These are phyloP conservation scores for Coriolopsis trogii DNA, from an alignment of 1,284 basidiomycete species.

Conservation along the genomic window DNA sequence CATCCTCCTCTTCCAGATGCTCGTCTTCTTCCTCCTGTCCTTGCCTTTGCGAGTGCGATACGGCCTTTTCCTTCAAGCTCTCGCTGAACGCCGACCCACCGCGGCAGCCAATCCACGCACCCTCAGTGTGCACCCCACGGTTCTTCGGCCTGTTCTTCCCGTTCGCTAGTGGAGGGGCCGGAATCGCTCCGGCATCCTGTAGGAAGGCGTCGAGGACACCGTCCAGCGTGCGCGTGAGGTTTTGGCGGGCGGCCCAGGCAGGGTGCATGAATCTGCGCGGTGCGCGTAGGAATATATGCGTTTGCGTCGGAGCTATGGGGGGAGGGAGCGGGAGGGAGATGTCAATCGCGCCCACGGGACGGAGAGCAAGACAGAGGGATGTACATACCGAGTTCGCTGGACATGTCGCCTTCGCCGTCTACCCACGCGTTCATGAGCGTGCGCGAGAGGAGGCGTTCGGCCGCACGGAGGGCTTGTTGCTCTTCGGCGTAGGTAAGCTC, in stretches of 20 bases:
- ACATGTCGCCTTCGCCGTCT: slow-evolving; percentile 60
- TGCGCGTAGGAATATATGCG: slow-evolving; percentile 69
- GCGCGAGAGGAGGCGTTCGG: slow-evolving; percentile 63
- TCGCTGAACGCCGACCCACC: slow-evolving; percentile 17
- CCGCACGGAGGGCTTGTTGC: slow-evolving; percentile 50
- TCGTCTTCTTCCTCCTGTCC: neutral
- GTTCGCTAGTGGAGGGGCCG: slow-evolving; percentile 8
- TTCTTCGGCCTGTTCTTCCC: slow-evolving; percentile 23
- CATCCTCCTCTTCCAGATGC: slow-evolving; percentile 53
- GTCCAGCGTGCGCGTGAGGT: slow-evolving; percentile 40
- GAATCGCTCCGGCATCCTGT: slow-evolving; percentile 32
- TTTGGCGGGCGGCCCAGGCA: slow-evolving; percentile 74
- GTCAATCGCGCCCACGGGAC: neutral
- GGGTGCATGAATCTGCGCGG: slow-evolving; percentile 73
- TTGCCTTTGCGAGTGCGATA: neutral
- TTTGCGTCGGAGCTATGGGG: slow-evolving; percentile 63
- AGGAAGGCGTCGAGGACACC: slow-evolving; percentile 40
- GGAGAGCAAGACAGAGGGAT: neutral
- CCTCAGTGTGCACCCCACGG: slow-evolving; percentile 49
- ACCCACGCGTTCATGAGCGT: slow-evolving; percentile 57
- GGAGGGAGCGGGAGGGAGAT: neutral
- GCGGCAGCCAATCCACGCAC: slow-evolving; percentile 55
- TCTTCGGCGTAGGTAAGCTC: slow-evolving; percentile 42
- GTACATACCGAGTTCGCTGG: slow-evolving; percentile 59
- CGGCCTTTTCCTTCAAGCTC: slow-evolving; percentile 5